A percentile compares a stretch with the other conserved stretches of the same genome.
Conservation (phyloP, 1,284 basidiomycete species). For the Leccinum laetum region DNA sequence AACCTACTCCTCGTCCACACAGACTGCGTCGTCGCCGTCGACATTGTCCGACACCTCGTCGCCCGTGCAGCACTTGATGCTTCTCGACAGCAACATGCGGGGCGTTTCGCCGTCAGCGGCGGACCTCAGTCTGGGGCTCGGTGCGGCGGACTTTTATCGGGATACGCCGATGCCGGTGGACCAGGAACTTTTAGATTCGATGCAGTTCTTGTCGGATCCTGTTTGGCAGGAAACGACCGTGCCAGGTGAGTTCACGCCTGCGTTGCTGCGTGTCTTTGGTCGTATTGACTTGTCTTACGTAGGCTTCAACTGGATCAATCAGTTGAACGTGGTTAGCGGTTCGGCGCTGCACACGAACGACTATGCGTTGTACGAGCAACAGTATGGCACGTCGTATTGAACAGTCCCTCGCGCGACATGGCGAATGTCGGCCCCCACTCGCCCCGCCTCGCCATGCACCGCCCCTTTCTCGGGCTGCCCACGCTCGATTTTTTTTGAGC, state of each 20-base stretch:
- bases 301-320: slow-evolving; percentile 47
- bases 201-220: slow-evolving; percentile 54
- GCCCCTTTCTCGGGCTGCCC: background rate
- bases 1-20: slow-evolving; percentile 4
- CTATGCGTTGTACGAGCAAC: slow-evolving; percentile 29
- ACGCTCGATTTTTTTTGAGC: background rate
- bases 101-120: slow-evolving; percentile 15
- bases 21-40: slow-evolving; percentile 15
- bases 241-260: slow-evolving; percentile 39
- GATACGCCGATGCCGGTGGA: slow-evolving; percentile 50
- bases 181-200: slow-evolving; percentile 57
- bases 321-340: slow-evolving; percentile 21
- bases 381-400: slow-evolving; percentile 11
- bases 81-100: slow-evolving; percentile 5
- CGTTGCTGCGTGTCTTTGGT: background rate
- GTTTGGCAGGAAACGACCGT: slow-evolving; percentile 54
- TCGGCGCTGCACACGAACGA: slow-evolving; percentile 26
- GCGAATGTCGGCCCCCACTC: background rate
- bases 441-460: background rate
- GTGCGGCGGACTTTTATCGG: slow-evolving; percentile 49
- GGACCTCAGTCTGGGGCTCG: slow-evolving; percentile 21
- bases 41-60: slow-evolving; percentile 18
- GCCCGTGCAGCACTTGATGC: slow-evolving; percentile 12
- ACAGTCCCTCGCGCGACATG: background rate
- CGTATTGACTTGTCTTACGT: slow-evolving; percentile 1